Evolutionary conservation across 2,329 filamentous ascomycete species (phyloP), one percentile per base, ranked within the genome.

Genomic region (Epichloe uncinata): DNA sequence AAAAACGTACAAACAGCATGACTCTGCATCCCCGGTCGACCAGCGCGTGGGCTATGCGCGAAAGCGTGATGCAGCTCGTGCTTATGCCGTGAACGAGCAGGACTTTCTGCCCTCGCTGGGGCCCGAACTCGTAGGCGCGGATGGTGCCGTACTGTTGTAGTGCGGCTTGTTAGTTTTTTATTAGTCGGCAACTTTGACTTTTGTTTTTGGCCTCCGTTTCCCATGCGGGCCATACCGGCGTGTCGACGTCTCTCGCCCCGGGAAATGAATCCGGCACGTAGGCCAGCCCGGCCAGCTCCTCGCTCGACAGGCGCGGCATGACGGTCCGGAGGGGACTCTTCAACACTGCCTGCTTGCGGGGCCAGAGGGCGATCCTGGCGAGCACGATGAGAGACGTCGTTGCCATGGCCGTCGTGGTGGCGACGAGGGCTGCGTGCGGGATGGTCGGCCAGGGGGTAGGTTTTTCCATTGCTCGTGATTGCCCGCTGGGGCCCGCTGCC

Each of bases 61-160:
- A 75, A 15, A 93, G 71, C 1, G 85, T 82, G 57, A 90, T 77
- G 63, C 84, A 88, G 0, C 87, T 84, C 0, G 87, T 94, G 53
- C 82, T 87, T 61, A 94, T 91, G 42, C 88, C 88, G 62, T 94
- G 88, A 8, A 95, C 73, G 35, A 94, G 73, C 15, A 94, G 66
- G 4, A 93, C 81, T 59, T 85, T 90, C 43, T 77, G 74, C 7
- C 88, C 88, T 49, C 78, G 66, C 47, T 81, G 74, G 1, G 87
- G 84, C 1, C 88, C 88, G 68, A 84, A 94, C 69, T 94, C 88
- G 62, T 93, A 93, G 20, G 87, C 83, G 37, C 85, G 73, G 49
- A 89, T 81, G 35, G 73, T 80, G 46, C 88, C 87, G 62, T 87
- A 90, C 60, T 78, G 44, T 78, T n/a, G n/a, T n/a, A n/a, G n/a